Conservation (phyloP, 106 monocot species). For the Dendrobium catenatum region DNA sequence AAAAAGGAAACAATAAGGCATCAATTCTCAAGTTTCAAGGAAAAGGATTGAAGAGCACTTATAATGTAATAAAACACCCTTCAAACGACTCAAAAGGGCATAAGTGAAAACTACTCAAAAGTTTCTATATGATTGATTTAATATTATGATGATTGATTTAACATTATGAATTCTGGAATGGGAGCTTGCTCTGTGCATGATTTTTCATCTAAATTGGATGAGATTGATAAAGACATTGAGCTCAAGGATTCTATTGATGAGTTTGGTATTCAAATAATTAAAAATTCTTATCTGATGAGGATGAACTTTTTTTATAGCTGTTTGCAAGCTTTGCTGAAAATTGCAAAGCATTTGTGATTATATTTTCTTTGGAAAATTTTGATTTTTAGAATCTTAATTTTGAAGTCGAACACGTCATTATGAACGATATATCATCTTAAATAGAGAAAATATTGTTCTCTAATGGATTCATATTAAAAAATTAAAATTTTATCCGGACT, state of each 20-base stretch:
- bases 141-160: constrained; percentile 21
- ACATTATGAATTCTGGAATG: constrained; percentile 19
- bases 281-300: constrained; percentile 65
- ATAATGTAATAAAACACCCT: neutral
- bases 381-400: too few species aligned
- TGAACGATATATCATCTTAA: too few species aligned
- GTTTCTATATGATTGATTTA: constrained; percentile 29
- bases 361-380: too few species aligned
- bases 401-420: too few species aligned
- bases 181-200: constrained; percentile 24
- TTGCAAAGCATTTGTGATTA: too few species aligned
- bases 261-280: constrained; percentile 26
- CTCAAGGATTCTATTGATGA: constrained; percentile 23
- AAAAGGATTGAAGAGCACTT: too few species aligned
- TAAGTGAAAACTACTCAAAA: constrained; percentile 9
- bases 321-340: too few species aligned
- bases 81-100: neutral
- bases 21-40: too few species aligned
- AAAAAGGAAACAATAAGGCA: too few species aligned
- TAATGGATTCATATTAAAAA: too few species aligned
- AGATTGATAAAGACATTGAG: constrained; percentile 16
- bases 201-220: constrained; percentile 14
- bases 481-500: too few species aligned
- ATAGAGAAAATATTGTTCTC: too few species aligned
- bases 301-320: constrained; percentile 59